Conservation (phyloP, 2,329 filamentous ascomycete genomes). For the Clonostachys sp. region DNA sequence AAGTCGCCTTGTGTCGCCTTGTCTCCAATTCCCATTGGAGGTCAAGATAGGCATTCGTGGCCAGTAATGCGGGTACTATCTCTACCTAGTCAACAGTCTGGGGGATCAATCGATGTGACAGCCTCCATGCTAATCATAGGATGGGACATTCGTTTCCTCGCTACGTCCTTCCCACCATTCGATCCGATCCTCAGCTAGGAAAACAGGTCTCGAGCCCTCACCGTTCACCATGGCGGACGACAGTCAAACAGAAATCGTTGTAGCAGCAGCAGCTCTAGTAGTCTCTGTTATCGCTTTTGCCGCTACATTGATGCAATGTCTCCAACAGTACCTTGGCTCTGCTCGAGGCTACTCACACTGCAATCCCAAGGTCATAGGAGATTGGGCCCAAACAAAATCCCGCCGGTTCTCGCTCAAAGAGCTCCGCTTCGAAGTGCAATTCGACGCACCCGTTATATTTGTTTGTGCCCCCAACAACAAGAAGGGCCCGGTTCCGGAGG, state of each 20-base stretch:
- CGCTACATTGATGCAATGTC: conserved; percentile 39
- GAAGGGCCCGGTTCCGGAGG: conserved; percentile 22
- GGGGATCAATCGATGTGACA: too few species aligned
- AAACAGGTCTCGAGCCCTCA: too few species aligned
- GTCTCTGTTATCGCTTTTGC: conserved; percentile 40
- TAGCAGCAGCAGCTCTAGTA: conserved; percentile 38
- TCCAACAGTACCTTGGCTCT: conserved; percentile 45
- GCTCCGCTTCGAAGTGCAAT: conserved; percentile 44
- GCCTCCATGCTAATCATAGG: too few species aligned
- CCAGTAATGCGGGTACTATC: too few species aligned
- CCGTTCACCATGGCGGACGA: too few species aligned
- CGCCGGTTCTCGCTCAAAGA: conserved; percentile 34
- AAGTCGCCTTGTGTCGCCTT: too few species aligned
- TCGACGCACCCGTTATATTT: conserved; percentile 45
- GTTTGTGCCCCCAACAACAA: conserved; percentile 36
- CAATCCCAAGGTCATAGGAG: conserved; percentile 40
- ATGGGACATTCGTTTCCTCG: too few species aligned
- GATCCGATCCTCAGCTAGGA: too few species aligned
- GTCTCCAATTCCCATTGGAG: too few species aligned
- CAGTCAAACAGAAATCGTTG: conserved; percentile 22
- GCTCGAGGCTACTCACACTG: conserved; percentile 44
- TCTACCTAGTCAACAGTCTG: too few species aligned
- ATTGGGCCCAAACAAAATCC: conserved; percentile 34
- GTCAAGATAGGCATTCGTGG: too few species aligned
- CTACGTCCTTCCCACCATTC: too few species aligned